Percentiles rank a stretch among this genome's conserved stretches.
phyloP scores from a whole-genome alignment of 148 eudicot genomes.

The Camellia granthamiana region DNA sequence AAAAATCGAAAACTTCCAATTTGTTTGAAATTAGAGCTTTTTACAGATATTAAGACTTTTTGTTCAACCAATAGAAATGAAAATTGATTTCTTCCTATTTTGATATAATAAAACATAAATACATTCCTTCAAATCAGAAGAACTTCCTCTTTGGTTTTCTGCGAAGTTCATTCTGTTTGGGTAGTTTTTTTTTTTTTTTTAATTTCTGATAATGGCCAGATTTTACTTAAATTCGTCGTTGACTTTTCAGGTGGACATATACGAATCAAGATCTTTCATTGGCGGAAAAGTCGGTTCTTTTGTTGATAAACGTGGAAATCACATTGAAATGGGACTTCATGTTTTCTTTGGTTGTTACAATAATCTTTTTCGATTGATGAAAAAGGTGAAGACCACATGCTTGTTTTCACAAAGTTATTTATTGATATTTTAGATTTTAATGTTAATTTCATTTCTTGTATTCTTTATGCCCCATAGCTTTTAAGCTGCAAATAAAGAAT shows the following conservation, averaged over 20 bases:
- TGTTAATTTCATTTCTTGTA: no score
- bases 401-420: neutral
- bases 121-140: no score
- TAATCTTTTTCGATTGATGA: constrained; percentile 91
- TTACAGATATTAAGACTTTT: neutral
- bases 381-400: constrained; percentile 62
- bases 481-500: neutral
- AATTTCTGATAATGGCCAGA: neutral
- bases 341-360: constrained; percentile 98
- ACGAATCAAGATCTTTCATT: constrained; percentile 91
- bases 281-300: constrained; percentile 99
- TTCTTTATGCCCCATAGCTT: neutral
- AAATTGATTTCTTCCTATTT: no score
- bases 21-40: neutral
- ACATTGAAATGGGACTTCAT: constrained; percentile 97
- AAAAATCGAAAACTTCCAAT: neutral
- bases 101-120: no score
- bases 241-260: constrained; percentile 80
- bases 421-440: neutral
- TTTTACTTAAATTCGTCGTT: neutral
- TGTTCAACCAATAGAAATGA: neutral
- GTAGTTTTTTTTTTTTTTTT: neutral
- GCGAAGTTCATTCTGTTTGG: no score
- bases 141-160: no score
- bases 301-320: constrained; percentile 89